Percentiles rank a stretch among this genome's conserved stretches.
phyloP scores from a whole-genome alignment of 1,139 yeast genomes.

The Taphrina betulina region DNA sequence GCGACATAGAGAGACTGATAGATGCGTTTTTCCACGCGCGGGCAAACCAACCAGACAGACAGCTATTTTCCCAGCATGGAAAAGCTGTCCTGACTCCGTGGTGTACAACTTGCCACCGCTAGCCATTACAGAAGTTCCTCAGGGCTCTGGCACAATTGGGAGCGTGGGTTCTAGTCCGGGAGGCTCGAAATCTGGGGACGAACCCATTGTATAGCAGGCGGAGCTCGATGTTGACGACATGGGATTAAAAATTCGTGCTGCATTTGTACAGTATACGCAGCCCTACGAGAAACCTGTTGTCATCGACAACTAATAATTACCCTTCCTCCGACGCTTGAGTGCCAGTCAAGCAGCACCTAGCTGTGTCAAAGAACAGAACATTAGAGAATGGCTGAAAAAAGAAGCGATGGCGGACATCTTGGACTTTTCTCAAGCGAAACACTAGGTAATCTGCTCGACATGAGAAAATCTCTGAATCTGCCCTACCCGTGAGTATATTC shows the following conservation, averaged over 20 bases:
- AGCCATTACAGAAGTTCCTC: slow-evolving; percentile 26
- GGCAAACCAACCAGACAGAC: slow-evolving; percentile 91
- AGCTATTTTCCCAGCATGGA: slow-evolving; percentile 93
- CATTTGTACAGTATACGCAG: too few species aligned
- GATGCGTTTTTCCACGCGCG: slow-evolving; percentile 92
- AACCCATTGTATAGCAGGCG: too few species aligned
- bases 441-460: slow-evolving; percentile 5
- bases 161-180: too few species aligned
- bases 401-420: neutral
- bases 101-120: slow-evolving; percentile 58
- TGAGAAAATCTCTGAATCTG: slow-evolving; percentile 22
- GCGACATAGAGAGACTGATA: slow-evolving; percentile 85
- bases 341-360: too few species aligned
- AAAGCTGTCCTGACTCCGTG: slow-evolving; percentile 83
- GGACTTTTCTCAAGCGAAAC: slow-evolving; percentile 5
- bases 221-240: too few species aligned
- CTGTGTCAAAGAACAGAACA: too few species aligned
- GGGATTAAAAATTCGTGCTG: too few species aligned
- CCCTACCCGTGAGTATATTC: slow-evolving; percentile 11
- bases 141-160: too few species aligned
- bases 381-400: neutral
- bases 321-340: too few species aligned
- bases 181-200: too few species aligned
- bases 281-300: too few species aligned
- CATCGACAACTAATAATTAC: too few species aligned